Evolutionary conservation across 208 protist species (phyloP).

Genomic region (Zelonia costaricensis): DNA sequence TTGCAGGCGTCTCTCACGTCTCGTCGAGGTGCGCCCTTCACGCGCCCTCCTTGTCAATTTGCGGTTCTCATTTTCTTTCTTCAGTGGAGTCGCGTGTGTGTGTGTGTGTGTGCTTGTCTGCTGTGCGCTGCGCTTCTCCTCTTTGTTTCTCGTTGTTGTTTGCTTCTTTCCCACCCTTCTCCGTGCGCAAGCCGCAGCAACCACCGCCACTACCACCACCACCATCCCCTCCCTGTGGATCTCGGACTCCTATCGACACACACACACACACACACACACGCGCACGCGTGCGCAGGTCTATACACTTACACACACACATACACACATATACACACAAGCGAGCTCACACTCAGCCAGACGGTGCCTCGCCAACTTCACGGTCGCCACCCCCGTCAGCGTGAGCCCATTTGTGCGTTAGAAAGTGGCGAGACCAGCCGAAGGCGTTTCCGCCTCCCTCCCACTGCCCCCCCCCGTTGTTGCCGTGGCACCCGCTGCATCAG

Average conservation of each 20-base stretch:
- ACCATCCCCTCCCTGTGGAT: no score
- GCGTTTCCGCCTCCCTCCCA: no score
- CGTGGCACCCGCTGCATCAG: no score
- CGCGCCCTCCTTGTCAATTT: conserved; percentile 14
- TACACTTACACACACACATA: neutral
- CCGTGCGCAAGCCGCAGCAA: no score
- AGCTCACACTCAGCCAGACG: neutral
- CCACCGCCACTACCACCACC: neutral
- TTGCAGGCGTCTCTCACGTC: no score
- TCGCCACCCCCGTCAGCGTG: no score
- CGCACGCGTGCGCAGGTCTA: no score
- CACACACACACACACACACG: neutral
- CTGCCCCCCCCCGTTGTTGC: no score
- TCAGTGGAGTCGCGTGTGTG: neutral
- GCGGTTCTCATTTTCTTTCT: neutral
- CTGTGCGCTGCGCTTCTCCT: neutral
- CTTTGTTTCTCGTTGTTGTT: neutral
- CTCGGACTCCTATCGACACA: no score
- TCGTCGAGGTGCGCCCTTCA: no score
- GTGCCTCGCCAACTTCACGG: neutral
- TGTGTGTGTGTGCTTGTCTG: neutral
- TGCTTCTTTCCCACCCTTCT: neutral
- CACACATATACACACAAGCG: neutral
- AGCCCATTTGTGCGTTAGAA: no score
- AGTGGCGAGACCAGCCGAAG: no score